Percentiles rank a stretch among this genome's conserved stretches.
Conservation (phyloP, 2,329 filamentous ascomycete genomes). For the Esteya vermicola region DNA sequence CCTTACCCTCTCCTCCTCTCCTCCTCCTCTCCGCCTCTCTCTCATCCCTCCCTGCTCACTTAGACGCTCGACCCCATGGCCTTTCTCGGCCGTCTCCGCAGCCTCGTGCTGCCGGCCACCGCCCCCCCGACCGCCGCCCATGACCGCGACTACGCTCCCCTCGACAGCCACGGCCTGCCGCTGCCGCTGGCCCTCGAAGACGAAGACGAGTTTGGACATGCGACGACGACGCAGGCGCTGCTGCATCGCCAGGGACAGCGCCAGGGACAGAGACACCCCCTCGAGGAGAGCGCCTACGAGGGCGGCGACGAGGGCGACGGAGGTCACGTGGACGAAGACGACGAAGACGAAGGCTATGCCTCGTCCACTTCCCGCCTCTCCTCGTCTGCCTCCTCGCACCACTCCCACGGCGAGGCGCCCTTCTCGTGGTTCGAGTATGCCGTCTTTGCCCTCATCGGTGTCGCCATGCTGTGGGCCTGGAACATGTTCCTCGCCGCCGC, state of each 20-base stretch:
- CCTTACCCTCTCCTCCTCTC: no score
- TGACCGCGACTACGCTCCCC: constrained; percentile 20
- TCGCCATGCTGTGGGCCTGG: constrained; percentile 98
- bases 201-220: constrained; percentile 12
- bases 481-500: constrained; percentile 97
- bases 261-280: no score
- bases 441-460: constrained; percentile 72
- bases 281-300: constrained; percentile 12
- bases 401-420: constrained; percentile 22
- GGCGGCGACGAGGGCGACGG: constrained; percentile 4
- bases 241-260: no score
- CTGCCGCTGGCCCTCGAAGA: constrained; percentile 13
- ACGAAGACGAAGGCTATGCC: no score
- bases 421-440: constrained; percentile 82
- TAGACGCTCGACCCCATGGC: no score
- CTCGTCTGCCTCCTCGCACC: no score
- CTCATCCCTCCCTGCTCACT: no score
- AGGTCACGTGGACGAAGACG: no score
- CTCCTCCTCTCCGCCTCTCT: no score
- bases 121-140: constrained; percentile 10
- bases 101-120: constrained; percentile 17
- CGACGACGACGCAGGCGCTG: constrained; percentile 9
- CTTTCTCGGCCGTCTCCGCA: constrained; percentile 24
- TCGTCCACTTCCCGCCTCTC: no score
- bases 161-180: constrained; percentile 10